A percentile compares a stretch with the other conserved stretches of the same genome.
Evolutionary conservation across 768 basidiomycete species (phyloP).

Genomic region (Saitozyma sp.): DNA sequence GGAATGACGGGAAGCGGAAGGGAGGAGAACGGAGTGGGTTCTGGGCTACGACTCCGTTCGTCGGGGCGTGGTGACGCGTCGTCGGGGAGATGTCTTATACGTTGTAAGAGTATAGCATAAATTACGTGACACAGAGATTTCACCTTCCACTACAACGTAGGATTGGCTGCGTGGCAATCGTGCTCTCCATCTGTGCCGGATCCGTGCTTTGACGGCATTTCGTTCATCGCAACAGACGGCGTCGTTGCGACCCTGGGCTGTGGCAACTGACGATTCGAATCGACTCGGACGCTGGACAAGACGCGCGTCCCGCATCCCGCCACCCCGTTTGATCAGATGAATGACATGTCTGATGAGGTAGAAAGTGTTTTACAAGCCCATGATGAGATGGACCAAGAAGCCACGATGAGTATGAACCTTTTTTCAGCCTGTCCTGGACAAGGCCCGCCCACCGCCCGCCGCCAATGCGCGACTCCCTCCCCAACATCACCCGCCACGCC

Average conservation of each 20-base stretch:
- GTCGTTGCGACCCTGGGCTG: no score
- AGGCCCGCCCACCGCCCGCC: neutral
- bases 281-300: no score
- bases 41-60: neutral
- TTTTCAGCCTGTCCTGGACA: neutral
- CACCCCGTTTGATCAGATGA: slow-evolving; percentile 7
- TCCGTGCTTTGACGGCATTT: neutral
- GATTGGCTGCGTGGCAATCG: no score
- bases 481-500: neutral
- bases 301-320: no score
- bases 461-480: neutral
- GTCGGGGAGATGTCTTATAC: neutral
- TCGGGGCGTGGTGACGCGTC: neutral
- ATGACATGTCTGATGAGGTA: slow-evolving; percentile 7
- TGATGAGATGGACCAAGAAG: slow-evolving; percentile 12
- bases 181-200: no score
- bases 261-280: no score
- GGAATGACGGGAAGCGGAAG: neutral
- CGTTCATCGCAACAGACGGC: no score
- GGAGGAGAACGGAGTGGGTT: neutral
- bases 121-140: neutral
- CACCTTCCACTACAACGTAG: no score
- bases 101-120: neutral
- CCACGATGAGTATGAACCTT: neutral
- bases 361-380: slow-evolving; percentile 9